A percentile compares a stretch with the other conserved stretches of the same genome.
Conservation (phyloP, 2,329 filamentous ascomycete genomes). For the Pseudogymnoascus sp. region DNA sequence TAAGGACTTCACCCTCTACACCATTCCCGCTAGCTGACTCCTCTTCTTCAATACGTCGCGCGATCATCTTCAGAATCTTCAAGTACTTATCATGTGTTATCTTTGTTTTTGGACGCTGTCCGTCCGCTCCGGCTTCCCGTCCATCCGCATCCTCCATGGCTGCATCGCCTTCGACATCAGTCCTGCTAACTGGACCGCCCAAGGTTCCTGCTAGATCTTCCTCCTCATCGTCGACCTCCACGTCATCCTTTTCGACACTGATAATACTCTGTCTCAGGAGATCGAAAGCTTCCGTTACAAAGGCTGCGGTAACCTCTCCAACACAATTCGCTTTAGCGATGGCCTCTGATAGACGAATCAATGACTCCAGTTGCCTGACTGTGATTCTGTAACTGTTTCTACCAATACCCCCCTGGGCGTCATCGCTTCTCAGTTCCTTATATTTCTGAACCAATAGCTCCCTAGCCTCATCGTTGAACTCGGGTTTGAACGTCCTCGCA, state of each 20-base stretch:
- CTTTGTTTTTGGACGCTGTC: slow-evolving; percentile 57
- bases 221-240: slow-evolving; percentile 81
- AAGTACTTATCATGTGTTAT: slow-evolving; percentile 96
- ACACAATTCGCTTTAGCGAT: slow-evolving; percentile 98
- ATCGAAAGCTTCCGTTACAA: slow-evolving; percentile 88
- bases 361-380: slow-evolving; percentile 86
- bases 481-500: slow-evolving; percentile 85
- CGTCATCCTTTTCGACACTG: slow-evolving; percentile 93
- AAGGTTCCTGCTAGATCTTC: slow-evolving; percentile 42
- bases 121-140: slow-evolving; percentile 39
- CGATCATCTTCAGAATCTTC: slow-evolving; percentile 77
- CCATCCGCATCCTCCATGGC: slow-evolving; percentile 39
- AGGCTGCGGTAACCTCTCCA: slow-evolving; percentile 72
- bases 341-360: slow-evolving; percentile 94
- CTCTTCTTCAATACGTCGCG: slow-evolving; percentile 75
- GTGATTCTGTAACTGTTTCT: slow-evolving; percentile 97
- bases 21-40: slow-evolving; percentile 70
- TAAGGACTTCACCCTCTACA: slow-evolving; percentile 70
- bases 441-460: slow-evolving; percentile 81
- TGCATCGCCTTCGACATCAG: slow-evolving; percentile 40
- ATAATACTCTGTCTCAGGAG: slow-evolving; percentile 92
- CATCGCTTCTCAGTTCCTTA: slow-evolving; percentile 88
- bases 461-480: slow-evolving; percentile 84
- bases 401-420: slow-evolving; percentile 87
- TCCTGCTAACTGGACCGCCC: slow-evolving; percentile 32